These are phyloP conservation scores for Fusarium keratoplasticum DNA, from an alignment of 2,329 filamentous ascomycete genomes.

Conservation along the genomic window DNA sequence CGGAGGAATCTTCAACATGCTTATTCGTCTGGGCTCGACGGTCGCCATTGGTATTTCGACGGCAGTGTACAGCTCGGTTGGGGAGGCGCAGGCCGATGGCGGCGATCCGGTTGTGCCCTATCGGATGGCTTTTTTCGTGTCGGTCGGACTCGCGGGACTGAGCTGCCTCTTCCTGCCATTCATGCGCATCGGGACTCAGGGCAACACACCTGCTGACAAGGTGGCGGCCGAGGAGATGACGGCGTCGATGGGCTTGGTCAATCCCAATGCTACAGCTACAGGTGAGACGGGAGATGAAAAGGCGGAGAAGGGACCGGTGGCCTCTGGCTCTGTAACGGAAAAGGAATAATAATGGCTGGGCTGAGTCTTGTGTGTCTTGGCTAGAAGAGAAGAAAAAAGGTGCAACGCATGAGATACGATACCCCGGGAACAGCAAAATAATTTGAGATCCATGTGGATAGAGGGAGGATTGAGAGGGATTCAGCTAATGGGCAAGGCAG, in stretches of 20 bases:
- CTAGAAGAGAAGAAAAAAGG: not conserved
- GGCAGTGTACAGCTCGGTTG: conserved; percentile 66
- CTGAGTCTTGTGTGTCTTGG: not conserved
- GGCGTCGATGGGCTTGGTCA: conserved; percentile 18
- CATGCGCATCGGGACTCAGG: conserved; percentile 35
- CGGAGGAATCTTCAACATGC: conserved; percentile 76
- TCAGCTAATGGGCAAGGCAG: not conserved
- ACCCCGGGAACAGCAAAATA: conserved; percentile 10
- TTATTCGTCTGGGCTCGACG: conserved; percentile 69
- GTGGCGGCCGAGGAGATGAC: conserved; percentile 6
- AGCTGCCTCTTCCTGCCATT: conserved; percentile 29
- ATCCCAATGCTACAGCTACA: conserved; percentile 4
- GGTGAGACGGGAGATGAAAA: not conserved
- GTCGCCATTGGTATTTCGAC: conserved; percentile 72
- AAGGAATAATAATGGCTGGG: not conserved
- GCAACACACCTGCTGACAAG: conserved; percentile 26
- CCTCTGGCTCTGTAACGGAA: conserved; percentile 1
- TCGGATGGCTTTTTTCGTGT: conserved; percentile 35
- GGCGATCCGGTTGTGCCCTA: conserved; percentile 24
- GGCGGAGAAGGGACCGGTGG: not conserved
- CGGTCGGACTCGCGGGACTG: conserved; percentile 34
- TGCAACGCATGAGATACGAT: not conserved
- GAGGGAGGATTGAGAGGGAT: not conserved
- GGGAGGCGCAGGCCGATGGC: conserved; percentile 26
- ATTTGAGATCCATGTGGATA: conserved; percentile 15